These are phyloP conservation scores for Penicillium hesseltinei DNA, from an alignment of 2,329 filamentous ascomycete genomes.

Conservation along the genomic window DNA sequence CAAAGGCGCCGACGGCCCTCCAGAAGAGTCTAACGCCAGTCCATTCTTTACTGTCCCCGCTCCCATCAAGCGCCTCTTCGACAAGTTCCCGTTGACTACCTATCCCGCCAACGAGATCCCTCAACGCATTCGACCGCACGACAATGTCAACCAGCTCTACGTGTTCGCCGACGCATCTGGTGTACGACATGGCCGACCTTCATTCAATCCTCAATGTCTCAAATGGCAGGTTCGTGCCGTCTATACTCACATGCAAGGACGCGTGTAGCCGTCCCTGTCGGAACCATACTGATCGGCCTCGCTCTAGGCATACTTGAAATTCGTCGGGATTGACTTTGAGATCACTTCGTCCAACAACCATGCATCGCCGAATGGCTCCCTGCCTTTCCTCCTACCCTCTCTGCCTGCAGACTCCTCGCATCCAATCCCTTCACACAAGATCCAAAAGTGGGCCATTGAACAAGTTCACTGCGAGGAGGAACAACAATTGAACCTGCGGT, in stretches of 20 bases:
- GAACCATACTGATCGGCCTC: slow-evolving; percentile 9
- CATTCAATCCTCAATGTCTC: slow-evolving; percentile 88
- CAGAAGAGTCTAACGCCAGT: slow-evolving; percentile 17
- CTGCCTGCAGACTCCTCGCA: slow-evolving; percentile 39
- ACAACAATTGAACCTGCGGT: slow-evolving; percentile 55
- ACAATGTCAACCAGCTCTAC: slow-evolving; percentile 62
- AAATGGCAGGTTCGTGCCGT: slow-evolving; percentile 78
- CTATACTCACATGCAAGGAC: background rate
- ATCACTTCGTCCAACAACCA: slow-evolving; percentile 80
- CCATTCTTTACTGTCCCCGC: slow-evolving; percentile 54
- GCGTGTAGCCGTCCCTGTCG: background rate
- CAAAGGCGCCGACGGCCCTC: slow-evolving; percentile 15
- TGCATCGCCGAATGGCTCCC: slow-evolving; percentile 80
- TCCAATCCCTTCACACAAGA: slow-evolving; percentile 62
- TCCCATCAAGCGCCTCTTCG: slow-evolving; percentile 79
- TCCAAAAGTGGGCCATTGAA: slow-evolving; percentile 67
- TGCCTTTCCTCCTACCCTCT: slow-evolving; percentile 77
- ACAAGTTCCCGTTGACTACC: slow-evolving; percentile 73
- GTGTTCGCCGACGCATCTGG: slow-evolving; percentile 70
- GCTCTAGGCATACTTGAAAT: slow-evolving; percentile 73
- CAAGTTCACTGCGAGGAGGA: slow-evolving; percentile 47
- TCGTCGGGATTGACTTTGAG: slow-evolving; percentile 66
- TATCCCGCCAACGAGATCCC: slow-evolving; percentile 76
- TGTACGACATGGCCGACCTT: slow-evolving; percentile 62
- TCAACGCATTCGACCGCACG: slow-evolving; percentile 52